These are phyloP conservation scores for Fusarium foetens DNA, from an alignment of 2,329 filamentous ascomycete species.

Conservation along the genomic window DNA sequence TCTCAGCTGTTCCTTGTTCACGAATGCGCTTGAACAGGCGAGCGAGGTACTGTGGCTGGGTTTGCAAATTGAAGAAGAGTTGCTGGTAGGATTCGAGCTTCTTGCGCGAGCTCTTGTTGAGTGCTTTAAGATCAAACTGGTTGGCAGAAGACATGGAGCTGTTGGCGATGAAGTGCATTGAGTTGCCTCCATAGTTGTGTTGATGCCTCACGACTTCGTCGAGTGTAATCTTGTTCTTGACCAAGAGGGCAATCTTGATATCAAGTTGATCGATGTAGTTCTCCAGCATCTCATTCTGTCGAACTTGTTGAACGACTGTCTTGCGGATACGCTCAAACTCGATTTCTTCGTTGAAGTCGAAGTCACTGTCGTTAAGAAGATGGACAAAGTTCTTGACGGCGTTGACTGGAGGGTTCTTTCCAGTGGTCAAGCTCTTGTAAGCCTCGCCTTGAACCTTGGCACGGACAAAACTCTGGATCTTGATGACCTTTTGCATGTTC, in stretches of 20 bases:
- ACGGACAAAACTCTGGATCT: constrained; percentile 96
- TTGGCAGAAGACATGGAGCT: constrained; percentile 89
- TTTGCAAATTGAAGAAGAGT: constrained; percentile 96
- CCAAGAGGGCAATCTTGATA: constrained; percentile 96
- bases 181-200: constrained; percentile 91
- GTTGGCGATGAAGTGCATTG: constrained; percentile 85
- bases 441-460: constrained; percentile 96
- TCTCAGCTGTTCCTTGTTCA: constrained; percentile 86
- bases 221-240: constrained; percentile 99
- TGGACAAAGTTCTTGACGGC: constrained; percentile 99
- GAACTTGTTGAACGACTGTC: constrained; percentile 95
- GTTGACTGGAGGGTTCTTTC: constrained; percentile 95
- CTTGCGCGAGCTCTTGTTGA: constrained; percentile 95
- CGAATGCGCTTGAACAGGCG: constrained; percentile 86
- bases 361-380: constrained; percentile 95
- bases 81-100: constrained; percentile 98
- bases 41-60: constrained; percentile 93
- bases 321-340: constrained; percentile 96
- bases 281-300: constrained; percentile 95
- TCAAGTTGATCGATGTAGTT: constrained; percentile 98
- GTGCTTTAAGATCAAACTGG: constrained; percentile 93
- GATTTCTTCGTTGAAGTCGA: constrained; percentile 98
- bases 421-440: constrained; percentile 95
- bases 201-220: constrained; percentile 98
- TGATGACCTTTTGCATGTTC: constrained; percentile 99